phyloP scores from a whole-genome alignment of 192 early-diverging fungal species.

The Linnemannia schmuckeri region DNA sequence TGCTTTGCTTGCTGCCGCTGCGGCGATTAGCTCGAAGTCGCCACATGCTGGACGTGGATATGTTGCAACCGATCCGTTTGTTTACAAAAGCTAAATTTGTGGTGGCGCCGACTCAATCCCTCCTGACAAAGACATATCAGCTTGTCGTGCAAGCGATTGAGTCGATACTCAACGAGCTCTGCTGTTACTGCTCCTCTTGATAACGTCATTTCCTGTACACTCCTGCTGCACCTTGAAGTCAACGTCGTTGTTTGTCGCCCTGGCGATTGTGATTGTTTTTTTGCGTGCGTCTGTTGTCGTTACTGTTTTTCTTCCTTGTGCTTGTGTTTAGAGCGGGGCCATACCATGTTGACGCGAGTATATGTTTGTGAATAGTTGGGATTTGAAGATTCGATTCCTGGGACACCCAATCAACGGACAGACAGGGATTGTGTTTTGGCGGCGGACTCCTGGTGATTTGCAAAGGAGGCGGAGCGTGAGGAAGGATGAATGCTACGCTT shows the following conservation, averaged over 20 bases:
- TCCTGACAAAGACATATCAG: background rate
- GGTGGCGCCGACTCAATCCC: background rate
- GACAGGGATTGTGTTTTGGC: background rate
- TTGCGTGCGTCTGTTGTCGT: background rate
- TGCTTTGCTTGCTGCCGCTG: background rate
- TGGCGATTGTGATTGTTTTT: slow-evolving; percentile 1
- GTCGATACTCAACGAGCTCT: background rate
- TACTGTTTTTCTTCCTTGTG: background rate
- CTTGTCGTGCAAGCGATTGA: background rate
- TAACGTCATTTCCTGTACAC: background rate
- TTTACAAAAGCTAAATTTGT: background rate
- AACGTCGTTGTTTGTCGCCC: background rate
- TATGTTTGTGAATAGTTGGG: background rate
- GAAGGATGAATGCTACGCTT: background rate
- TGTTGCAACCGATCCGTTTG: background rate
- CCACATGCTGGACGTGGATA: background rate
- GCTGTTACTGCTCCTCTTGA: background rate
- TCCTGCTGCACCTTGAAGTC: background rate
- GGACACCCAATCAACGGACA: slow-evolving; percentile 4
- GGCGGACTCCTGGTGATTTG: slow-evolving; percentile 8
- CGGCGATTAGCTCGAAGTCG: background rate
- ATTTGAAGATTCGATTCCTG: slow-evolving; percentile 7
- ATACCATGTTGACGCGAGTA: slow-evolving; percentile 2
- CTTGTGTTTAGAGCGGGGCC: background rate
- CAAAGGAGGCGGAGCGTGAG: background rate